Base-by-base conservation (phyloP, 768 basidiomycete genomes). In the Mycena kentingensis region DNA sequence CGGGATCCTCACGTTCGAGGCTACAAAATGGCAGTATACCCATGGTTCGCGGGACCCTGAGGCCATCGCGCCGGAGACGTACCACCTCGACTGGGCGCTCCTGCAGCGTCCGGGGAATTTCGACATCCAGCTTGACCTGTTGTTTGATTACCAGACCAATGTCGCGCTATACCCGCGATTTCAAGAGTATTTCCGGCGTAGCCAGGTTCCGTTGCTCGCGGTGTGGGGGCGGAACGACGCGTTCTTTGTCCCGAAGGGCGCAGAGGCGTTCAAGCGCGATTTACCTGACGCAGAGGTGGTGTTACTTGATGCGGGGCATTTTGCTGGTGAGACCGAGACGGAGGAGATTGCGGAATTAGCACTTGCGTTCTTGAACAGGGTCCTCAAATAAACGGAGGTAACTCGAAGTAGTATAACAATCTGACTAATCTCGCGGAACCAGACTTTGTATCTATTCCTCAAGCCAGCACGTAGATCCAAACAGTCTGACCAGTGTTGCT, bases 171-270 rank as follows among this genome's bases (percentile, higher is more conserved):
- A 82, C 57, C 75, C 78, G 1, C 35, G 61, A 13, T 78, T 75
- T 66, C 78, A 80, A 12, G 58, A 69, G 42, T 80, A 73, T 52
- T 67, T 82, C 57, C 62, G 67, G 18, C 55, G 68, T 31, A 61
- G 66, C 55, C 63, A 73, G 46, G 72, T 75, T 18, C 73, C 75
- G 2, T 54, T 78, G 15, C 67, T 81, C 2, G 78, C 71, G 0
- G 65, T 78, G 4, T 80, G 80, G 80, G 80, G 78, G 7, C 71
- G 65, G 55, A 69, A 74, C 52, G 80, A 82, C 53, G 28, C 48
- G 5, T 66, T 75, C 49, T 80, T 81, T 67, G 52, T 73, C 19
- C 68, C 72, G 8, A n/a, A n/a, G n/a, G n/a, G n/a, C n/a, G n/a
- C n/a, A n/a, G n/a, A n/a, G n/a, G n/a, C n/a, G n/a, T n/a, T n/a